Conservation (phyloP, 495 filamentous ascomycete species). For the Pseudoneurospora amorphoporcata region DNA sequence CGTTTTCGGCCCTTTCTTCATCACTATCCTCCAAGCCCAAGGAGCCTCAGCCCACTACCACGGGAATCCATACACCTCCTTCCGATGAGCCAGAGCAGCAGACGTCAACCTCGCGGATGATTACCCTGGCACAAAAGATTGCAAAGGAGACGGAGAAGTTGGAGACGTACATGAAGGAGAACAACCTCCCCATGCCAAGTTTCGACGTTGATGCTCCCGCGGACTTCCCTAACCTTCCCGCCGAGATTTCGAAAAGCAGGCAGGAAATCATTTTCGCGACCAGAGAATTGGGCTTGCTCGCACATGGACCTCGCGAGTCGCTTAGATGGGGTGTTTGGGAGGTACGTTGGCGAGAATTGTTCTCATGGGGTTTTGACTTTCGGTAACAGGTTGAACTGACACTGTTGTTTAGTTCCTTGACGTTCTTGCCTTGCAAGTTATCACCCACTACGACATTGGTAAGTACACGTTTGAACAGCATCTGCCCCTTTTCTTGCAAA, state of each 20-base stretch:
- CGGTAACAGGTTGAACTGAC: background rate
- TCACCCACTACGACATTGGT: slow-evolving; percentile 33
- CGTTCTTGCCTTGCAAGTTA: slow-evolving; percentile 25
- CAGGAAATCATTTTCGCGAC: slow-evolving; percentile 29
- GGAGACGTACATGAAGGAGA: slow-evolving; percentile 27
- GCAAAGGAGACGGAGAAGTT: slow-evolving; percentile 29
- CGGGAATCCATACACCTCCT: background rate
- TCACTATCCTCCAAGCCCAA: slow-evolving; percentile 8
- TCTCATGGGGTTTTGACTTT: background rate
- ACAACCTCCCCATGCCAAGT: slow-evolving; percentile 26
- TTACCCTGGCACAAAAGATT: slow-evolving; percentile 29
- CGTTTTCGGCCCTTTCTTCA: slow-evolving; percentile 14
- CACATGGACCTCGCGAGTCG: slow-evolving; percentile 30
- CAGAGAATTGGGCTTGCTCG: slow-evolving; percentile 29
- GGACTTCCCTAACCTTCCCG: slow-evolving; percentile 31
- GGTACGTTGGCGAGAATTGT: slow-evolving; percentile 9
- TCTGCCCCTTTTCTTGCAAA: background rate
- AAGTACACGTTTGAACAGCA: background rate
- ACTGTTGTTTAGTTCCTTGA: slow-evolving; percentile 23
- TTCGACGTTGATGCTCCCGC: slow-evolving; percentile 27
- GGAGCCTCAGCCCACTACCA: slow-evolving; percentile 5
- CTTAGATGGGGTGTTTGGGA: slow-evolving; percentile 34
- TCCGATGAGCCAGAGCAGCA: background rate
- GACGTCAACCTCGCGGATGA: slow-evolving; percentile 22
- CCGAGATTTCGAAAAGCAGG: slow-evolving; percentile 25